phyloP scores from a whole-genome alignment of 75 land plant species.

The Picea sitchensis region DNA sequence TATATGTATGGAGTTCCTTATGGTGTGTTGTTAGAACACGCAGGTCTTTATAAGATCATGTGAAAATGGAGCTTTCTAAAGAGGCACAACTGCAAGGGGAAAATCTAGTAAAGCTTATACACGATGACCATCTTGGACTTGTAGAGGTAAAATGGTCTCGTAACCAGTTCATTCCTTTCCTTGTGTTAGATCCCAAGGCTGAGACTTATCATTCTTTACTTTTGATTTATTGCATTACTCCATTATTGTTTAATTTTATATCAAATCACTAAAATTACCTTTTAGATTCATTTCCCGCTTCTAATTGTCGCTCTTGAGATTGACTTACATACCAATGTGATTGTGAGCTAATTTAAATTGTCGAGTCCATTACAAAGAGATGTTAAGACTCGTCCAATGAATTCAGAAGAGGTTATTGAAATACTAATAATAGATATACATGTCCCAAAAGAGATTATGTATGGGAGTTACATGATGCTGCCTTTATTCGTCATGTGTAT shows the following conservation, averaged over 20 bases:
- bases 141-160: slow-evolving; percentile 36
- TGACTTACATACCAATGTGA: background rate
- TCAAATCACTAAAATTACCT: background rate
- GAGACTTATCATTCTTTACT: background rate
- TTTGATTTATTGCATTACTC: background rate
- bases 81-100: slow-evolving; percentile 26
- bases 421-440: background rate
- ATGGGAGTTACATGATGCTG: background rate
- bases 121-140: slow-evolving; percentile 24
- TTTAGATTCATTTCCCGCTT: background rate
- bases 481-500: background rate
- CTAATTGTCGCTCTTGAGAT: too few species aligned
- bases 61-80: slow-evolving; percentile 25
- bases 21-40: slow-evolving; percentile 26
- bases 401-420: background rate
- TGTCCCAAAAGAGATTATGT: background rate
- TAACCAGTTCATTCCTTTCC: slow-evolving; percentile 26
- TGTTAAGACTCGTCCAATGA: background rate
- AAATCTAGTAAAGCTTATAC: slow-evolving; percentile 18
- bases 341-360: background rate
- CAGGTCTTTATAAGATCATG: slow-evolving; percentile 24
- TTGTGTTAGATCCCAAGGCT: slow-evolving; percentile 25
- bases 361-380: background rate
- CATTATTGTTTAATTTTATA: background rate
- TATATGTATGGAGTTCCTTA: slow-evolving; percentile 26